phyloP scores from a whole-genome alignment of 805 yeast species.

The Teunomyces gatunensis region DNA sequence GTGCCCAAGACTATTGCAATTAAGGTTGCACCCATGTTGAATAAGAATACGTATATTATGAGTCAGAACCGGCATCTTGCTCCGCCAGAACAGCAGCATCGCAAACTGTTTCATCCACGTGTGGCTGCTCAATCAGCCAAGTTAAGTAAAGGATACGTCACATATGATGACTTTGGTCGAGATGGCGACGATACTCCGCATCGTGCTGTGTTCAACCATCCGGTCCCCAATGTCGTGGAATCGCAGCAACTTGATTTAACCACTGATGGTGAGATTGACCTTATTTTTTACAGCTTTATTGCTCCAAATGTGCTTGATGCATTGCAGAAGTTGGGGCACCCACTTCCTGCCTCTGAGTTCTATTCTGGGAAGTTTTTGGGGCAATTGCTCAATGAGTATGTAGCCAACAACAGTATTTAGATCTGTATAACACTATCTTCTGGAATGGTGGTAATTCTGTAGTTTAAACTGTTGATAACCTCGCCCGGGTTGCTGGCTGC shows the following conservation, averaged over 20 bases:
- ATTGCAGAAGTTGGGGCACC: slow-evolving; percentile 24
- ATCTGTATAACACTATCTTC: slow-evolving; percentile 43
- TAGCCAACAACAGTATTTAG: slow-evolving; percentile 16
- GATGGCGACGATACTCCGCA: slow-evolving; percentile 81
- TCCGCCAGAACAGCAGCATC: slow-evolving; percentile 22
- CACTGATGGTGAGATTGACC: slow-evolving; percentile 46
- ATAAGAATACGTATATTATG: slow-evolving; percentile 49
- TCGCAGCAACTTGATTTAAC: slow-evolving; percentile 35
- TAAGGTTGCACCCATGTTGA: slow-evolving; percentile 53
- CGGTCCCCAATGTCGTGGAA: slow-evolving; percentile 78
- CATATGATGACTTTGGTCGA: slow-evolving; percentile 79
- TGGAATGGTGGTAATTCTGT: slow-evolving; percentile 64
- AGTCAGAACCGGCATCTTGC: slow-evolving; percentile 14
- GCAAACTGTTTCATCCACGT: neutral
- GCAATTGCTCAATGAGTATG: slow-evolving; percentile 29
- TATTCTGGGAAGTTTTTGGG: slow-evolving; percentile 37
- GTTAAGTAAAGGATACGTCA: slow-evolving; percentile 68
- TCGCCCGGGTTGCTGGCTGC: slow-evolving; percentile 31
- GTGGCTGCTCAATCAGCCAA: slow-evolving; percentile 11
- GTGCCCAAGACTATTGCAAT: slow-evolving; percentile 60
- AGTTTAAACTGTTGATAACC: slow-evolving; percentile 58
- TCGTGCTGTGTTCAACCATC: slow-evolving; percentile 59
- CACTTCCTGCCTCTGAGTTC: slow-evolving; percentile 10
- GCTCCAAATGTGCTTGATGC: slow-evolving; percentile 34
- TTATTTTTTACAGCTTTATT: slow-evolving; percentile 79